A percentile compares a stretch with the other conserved stretches of the same genome.
phyloP scores from a whole-genome alignment of 2,329 filamentous ascomycete genomes.

The Trichoderma koningiopsis region DNA sequence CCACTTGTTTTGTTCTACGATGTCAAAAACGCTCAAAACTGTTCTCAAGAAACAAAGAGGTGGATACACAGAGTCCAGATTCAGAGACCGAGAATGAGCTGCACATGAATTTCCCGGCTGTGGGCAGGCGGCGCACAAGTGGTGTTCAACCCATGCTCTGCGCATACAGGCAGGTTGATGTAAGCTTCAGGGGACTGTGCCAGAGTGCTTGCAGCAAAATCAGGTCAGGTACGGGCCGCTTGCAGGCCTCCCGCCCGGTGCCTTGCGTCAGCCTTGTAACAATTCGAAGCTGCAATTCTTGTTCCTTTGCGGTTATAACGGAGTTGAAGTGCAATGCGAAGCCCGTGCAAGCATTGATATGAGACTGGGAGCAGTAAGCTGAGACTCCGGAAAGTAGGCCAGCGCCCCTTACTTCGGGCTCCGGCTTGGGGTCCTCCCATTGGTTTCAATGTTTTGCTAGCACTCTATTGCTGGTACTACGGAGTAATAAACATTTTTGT shows the following conservation, averaged over 20 bases:
- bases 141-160: neutral
- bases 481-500: neutral
- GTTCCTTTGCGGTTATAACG: neutral
- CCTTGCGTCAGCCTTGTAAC: neutral
- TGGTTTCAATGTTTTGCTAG: neutral
- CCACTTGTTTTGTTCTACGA: neutral
- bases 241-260: neutral
- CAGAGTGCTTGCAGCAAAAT: conserved; percentile 13
- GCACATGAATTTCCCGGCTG: neutral
- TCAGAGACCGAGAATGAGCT: neutral
- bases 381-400: neutral
- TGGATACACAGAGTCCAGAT: neutral
- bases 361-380: neutral
- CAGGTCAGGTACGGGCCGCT: neutral
- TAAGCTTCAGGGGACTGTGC: conserved; percentile 8
- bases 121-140: neutral
- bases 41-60: neutral
- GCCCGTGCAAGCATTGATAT: neutral
- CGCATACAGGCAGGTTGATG: neutral
- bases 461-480: neutral
- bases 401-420: neutral
- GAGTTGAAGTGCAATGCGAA: neutral
- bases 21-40: neutral
- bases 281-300: neutral
- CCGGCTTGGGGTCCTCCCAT: neutral